Evolutionary conservation across 1,284 basidiomycete species (phyloP).

Genomic region (Ceratobasidium sp.): DNA sequence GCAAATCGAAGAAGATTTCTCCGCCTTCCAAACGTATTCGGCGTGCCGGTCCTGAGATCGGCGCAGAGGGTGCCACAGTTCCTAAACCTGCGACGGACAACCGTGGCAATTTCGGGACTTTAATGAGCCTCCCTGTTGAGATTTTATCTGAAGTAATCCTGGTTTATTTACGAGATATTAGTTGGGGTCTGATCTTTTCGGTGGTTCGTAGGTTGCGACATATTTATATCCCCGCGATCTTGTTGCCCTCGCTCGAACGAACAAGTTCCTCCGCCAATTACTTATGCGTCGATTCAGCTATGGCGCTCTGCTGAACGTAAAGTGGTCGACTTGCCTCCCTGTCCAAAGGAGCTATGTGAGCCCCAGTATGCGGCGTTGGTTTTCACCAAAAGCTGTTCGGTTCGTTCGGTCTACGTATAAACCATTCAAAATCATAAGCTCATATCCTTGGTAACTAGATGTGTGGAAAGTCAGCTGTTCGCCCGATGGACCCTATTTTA

Average conservation of each 20-base stretch:
- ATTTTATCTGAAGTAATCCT: conserved; percentile 11
- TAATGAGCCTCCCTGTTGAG: conserved; percentile 35
- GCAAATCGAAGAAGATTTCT: neutral
- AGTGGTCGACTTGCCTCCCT: conserved; percentile 26
- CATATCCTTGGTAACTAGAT: neutral
- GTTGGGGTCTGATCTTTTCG: neutral
- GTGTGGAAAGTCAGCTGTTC: conserved; percentile 24
- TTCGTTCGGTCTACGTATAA: neutral
- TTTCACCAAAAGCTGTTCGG: conserved; percentile 43
- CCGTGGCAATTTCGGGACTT: conserved; percentile 1
- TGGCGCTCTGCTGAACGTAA: conserved; percentile 33
- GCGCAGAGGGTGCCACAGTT: neutral
- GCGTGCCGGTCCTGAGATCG: neutral
- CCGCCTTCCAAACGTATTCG: conserved; percentile 2
- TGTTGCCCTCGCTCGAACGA: conserved; percentile 33
- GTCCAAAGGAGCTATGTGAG: conserved; percentile 42
- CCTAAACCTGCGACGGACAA: conserved; percentile 8
- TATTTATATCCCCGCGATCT: conserved; percentile 42
- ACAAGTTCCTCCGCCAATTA: conserved; percentile 37
- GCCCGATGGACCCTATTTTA: conserved; percentile 25
- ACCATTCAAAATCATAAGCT: neutral
- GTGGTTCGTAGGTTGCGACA: conserved; percentile 24
- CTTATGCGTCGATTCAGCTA: conserved; percentile 28
- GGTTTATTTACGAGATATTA: neutral
- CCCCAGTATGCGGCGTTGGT: conserved; percentile 43